Base-by-base conservation (phyloP, 108 stramenopile genomes). In the Nannochloropsis oceanica region DNA sequence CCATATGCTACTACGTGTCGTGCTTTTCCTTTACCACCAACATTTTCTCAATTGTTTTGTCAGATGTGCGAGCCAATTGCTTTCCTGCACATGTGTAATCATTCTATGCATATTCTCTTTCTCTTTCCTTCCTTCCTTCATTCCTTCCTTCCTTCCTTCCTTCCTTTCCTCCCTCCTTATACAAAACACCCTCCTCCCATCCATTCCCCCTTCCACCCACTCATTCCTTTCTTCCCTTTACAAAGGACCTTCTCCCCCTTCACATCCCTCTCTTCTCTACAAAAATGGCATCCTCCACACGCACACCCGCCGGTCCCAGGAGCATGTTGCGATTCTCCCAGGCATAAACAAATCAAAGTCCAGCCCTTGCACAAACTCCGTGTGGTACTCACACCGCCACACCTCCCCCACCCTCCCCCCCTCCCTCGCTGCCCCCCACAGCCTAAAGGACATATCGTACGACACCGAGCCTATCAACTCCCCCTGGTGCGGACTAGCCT, bases 231-330 rank as follows among this genome's bases (percentile, higher is more conserved):
- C 34, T 34, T 34, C 34, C 34, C 34, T 1, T 1, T 34, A 34
- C 34, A 34, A 34, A 34, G 34, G 34, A 34, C 59, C 59, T 8
- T 73, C n/a, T 73, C 59, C 5, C 59, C 59, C 59, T 73, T 7
- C 59, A n/a, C n/a, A n/a, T n/a, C 34, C 5, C 34, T 5, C 34
- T 5, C 5, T 34, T 34, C 34, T 34, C 59, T 73, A 73, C 7
- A 8, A 18, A 73, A 73, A 73, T 18, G 59, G 59, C 2, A 73
- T 2, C 2, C 22, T 73, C 85, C 85, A 85, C 14, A 85, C 80
- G 27, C 88, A 89, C 81, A 89, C 85, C 12, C 87, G 87, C 27
- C 87, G 84, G 44, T 89, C 88, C 84, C 85, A 89, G 7, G 87
- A 85, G 26, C 86, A 87, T 24, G 88, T 87, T 12, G 85, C 88